Evolutionary conservation across 345 rosid genomes (phyloP).

Genomic region (Toxicodendron radicans): DNA sequence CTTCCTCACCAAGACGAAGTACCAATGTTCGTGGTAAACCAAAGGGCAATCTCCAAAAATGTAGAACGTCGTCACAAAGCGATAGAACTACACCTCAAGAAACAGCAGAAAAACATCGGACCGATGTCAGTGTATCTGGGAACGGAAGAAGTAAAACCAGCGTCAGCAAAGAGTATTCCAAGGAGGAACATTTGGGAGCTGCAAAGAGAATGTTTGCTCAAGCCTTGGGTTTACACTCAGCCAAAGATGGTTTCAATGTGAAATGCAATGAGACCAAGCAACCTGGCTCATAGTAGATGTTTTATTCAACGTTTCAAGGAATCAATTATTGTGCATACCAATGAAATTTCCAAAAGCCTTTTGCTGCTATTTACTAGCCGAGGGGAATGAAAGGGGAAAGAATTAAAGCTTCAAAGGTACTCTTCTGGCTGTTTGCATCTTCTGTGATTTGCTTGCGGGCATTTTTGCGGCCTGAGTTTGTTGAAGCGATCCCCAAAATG

Average conservation of each 20-base stretch:
- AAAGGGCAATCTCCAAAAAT: slow-evolving; percentile 16
- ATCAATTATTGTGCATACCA: background rate
- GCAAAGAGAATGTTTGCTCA: slow-evolving; percentile 69
- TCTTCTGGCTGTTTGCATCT: background rate
- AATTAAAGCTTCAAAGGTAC: background rate
- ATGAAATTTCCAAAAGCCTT: background rate
- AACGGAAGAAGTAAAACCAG: slow-evolving; percentile 27
- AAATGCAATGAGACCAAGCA: slow-evolving; percentile 34
- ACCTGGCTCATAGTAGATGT: slow-evolving; percentile 10
- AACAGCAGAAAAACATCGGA: slow-evolving; percentile 22
- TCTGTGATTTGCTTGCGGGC: slow-evolving; percentile 1
- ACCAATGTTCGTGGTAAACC: slow-evolving; percentile 13
- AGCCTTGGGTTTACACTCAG: slow-evolving; percentile 52
- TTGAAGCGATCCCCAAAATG: background rate
- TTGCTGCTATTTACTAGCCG: background rate
- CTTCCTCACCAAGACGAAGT: slow-evolving; percentile 4
- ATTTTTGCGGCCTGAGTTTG: background rate
- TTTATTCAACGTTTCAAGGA: background rate
- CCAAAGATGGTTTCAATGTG: slow-evolving; percentile 29
- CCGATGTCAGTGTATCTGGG: slow-evolving; percentile 15
- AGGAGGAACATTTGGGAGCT: slow-evolving; percentile 55
- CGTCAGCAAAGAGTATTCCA: slow-evolving; percentile 38
- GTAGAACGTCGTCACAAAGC: slow-evolving; percentile 15
- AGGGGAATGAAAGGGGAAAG: background rate
- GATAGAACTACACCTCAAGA: slow-evolving; percentile 26